Base-by-base conservation (phyloP, 768 basidiomycete species). In the Roridomyces roridus region DNA sequence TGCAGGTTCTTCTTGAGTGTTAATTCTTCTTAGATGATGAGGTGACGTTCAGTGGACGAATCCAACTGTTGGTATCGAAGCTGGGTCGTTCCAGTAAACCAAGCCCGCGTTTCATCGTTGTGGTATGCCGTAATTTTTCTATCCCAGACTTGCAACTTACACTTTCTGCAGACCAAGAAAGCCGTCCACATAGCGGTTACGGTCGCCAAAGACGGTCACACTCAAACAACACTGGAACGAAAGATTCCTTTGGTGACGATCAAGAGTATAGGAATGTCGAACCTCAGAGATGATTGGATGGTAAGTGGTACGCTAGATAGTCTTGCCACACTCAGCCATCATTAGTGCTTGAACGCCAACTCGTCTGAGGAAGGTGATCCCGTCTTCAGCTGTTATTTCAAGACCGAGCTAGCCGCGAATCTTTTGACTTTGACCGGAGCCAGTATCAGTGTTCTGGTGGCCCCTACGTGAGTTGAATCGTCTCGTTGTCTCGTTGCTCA, bases 311-410 rank as follows among this genome's bases (percentile, higher is more conserved):
- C 12, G 29, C 20, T n/a, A n/a, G n/a, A 15, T 15, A 36, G 18
- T 5, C 0, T 40, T 35, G 1, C 6, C n/a, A 14, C 40, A 67
- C 31, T 68, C 12, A 25, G 0, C 12, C 24, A 23, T 23, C 18
- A 60, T 3, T 10, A 94, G 94, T 85, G 82, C 1, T 72, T 98
- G 67, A 96, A 96, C 67, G 84, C 85, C 41, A 85, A 81, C 51
- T 77, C 82, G 9, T 86, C 88, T 17, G 96, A 98, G 71, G 96
- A 98, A 70, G 96, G 96, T 26, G 97, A 99, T 68, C 95, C 96
- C 0, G 79, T 98, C 55, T 81, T 99, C 68, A 89, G 85, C 60
- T 95, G 92, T 64, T 80, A 87, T 60, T 96, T 98, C 85, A 99
- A 99, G 83, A 98, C 97, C 0, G 97, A 99, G 69, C 80, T 99